Evolutionary conservation across 225 moss, liverwort and hornwort species (phyloP), one percentile per base, ranked within the genome.

Genomic region (Pleurozium schreberi): DNA sequence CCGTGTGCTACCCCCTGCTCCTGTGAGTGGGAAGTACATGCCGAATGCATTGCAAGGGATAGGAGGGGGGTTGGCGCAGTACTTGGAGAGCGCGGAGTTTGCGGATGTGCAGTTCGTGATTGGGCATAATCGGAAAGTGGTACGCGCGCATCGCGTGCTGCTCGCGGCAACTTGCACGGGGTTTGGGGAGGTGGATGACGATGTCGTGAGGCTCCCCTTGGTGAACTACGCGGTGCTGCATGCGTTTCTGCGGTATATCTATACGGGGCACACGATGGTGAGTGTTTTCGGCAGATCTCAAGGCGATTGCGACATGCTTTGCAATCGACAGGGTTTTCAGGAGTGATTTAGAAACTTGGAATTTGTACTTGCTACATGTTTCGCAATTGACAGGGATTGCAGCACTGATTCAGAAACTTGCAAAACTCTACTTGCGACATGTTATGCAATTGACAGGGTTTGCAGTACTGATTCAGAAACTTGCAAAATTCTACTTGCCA

Each of bases 191-290:
- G 79, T 91, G 16, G 90, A 90, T 59, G 93, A 86, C 30, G 95
- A 94, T 82, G 91, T 91, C 18, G 81, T 97, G 62, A 91, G 81
- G 21, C 92, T 99, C 36, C 96, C 94, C 17, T 91, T 88, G 22
- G 93, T 97, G 80, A 89, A 90, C 28, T 95, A 96, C 53, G 45
- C 95, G 30, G 90, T 93, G 58, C 89, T 99, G 21, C 95, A 87
- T 68, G 90, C 94, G 40, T 88, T 97, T 80, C 99, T 99, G 61
- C 94, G 94, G 84, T 97, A 95, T 77, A 88, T 99, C 36, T 99
- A 99, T 90, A 95, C 96, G 36, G 99, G 99, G 49, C 95, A 90
- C 52, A 92, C 99, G 31, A 85, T 88, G 96, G 99, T 99, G 71
- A 61, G 94, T 62, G 38, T 20, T 58, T 75, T 33, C 42, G 34